Conservation (phyloP, 257 asterid genomes). For the Forsythia viridissima region DNA sequence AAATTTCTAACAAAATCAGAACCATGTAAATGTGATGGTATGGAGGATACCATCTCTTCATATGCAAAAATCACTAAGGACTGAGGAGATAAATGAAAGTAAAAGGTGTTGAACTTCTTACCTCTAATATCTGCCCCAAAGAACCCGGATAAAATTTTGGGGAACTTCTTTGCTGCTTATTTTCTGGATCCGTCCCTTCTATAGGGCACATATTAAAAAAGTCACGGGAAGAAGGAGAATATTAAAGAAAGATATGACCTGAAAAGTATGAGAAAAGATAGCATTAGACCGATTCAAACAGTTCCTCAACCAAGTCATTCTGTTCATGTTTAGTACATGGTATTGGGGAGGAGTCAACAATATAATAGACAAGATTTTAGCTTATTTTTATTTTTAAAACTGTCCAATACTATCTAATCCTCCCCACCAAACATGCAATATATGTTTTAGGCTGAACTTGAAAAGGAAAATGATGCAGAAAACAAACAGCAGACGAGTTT, state of each 20-base stretch:
- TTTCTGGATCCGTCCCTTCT: conserved; percentile 27
- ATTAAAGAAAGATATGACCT: conserved; percentile 35
- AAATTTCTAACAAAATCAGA: neutral
- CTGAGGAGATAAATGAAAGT: neutral
- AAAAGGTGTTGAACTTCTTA: conserved; percentile 10
- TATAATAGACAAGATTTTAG: neutral
- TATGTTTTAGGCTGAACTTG: neutral
- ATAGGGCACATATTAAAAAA: conserved; percentile 29
- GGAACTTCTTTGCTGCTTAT: conserved; percentile 16
- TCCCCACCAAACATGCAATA: neutral
- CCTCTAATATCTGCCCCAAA: conserved; percentile 24
- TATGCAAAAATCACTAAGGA: neutral
- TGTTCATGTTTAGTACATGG: neutral
- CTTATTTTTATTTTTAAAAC: neutral
- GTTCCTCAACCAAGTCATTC: neutral
- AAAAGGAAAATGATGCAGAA: neutral
- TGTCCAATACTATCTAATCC: neutral
- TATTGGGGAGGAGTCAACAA: too few species aligned
- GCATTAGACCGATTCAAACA: conserved; percentile 9
- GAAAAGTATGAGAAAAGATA: conserved; percentile 26
- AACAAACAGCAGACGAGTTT: neutral
- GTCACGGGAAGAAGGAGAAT: conserved; percentile 31
- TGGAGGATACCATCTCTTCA: conserved; percentile 7
- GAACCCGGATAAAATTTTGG: conserved; percentile 16
- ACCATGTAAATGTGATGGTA: neutral